These are phyloP conservation scores for Purpureocillium takamizusanense DNA, from an alignment of 2,329 filamentous ascomycete species.

Conservation along the genomic window DNA sequence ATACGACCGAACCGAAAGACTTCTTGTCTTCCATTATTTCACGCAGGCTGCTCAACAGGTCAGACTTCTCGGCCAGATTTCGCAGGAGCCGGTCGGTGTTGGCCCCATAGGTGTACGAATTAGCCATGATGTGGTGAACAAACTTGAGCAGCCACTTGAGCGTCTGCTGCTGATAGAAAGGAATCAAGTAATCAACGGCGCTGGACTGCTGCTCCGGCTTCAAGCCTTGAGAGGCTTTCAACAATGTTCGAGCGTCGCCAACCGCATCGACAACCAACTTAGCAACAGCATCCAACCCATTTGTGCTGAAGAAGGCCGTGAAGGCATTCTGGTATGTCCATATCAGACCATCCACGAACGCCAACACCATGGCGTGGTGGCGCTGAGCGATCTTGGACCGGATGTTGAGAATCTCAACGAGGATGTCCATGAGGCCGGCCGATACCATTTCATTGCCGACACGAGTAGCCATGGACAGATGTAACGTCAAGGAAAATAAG, in stretches of 20 bases:
- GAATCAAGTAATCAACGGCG: constrained; percentile 85
- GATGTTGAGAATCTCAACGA: constrained; percentile 80
- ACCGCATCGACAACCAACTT: constrained; percentile 77
- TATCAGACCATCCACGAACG: constrained; percentile 81
- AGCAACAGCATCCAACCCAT: constrained; percentile 85
- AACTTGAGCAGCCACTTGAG: constrained; percentile 93
- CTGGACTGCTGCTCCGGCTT: constrained; percentile 61
- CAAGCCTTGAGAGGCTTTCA: constrained; percentile 64
- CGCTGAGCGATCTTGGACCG: constrained; percentile 75
- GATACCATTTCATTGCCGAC: constrained; percentile 78
- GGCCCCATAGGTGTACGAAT: constrained; percentile 56
- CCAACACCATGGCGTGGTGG: constrained; percentile 73
- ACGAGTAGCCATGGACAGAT: constrained; percentile 65
- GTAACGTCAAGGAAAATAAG: constrained; percentile 78
- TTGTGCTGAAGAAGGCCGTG: constrained; percentile 68
- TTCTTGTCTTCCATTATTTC: constrained; percentile 72
- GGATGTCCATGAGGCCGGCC: constrained; percentile 79
- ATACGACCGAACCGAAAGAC: constrained; percentile 84
- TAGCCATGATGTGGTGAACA: constrained; percentile 89
- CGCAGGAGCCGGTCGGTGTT: constrained; percentile 85
- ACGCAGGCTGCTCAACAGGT: constrained; percentile 69
- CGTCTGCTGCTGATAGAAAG: constrained; percentile 87
- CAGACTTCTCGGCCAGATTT: constrained; percentile 89
- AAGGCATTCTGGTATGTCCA: constrained; percentile 81
- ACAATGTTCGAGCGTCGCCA: constrained; percentile 55